These are phyloP conservation scores for Pseudogymnoascus sp. DNA, from an alignment of 2,329 filamentous ascomycete species.

Conservation along the genomic window DNA sequence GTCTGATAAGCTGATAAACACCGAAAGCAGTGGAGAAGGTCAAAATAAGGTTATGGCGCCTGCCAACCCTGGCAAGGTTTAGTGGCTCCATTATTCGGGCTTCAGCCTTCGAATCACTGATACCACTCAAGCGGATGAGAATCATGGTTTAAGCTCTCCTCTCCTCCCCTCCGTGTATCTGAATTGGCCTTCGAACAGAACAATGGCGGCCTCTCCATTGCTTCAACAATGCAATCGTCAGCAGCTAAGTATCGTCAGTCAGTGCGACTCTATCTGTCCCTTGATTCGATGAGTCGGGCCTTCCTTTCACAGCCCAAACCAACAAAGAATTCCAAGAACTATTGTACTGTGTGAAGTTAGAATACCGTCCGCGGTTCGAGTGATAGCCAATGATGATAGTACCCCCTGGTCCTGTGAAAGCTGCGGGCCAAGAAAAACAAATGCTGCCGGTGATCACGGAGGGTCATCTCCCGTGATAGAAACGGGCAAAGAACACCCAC, in stretches of 20 bases:
- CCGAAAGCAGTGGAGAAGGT: background rate
- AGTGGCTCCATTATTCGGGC: background rate
- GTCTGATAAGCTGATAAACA: background rate
- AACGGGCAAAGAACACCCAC: background rate
- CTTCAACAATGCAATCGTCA: background rate
- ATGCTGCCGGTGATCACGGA: background rate
- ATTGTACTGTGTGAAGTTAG: background rate
- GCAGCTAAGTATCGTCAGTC: background rate
- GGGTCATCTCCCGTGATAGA: background rate
- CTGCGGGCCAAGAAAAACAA: background rate
- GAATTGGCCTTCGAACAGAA: background rate
- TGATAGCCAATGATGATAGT: background rate
- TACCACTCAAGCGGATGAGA: background rate
- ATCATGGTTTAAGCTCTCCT: background rate
- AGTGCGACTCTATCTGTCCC: background rate
- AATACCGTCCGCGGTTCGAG: background rate
- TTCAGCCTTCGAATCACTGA: background rate
- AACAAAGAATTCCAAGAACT: background rate
- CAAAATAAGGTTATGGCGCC: conserved; percentile 7
- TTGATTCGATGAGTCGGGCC: background rate
- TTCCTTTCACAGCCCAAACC: background rate
- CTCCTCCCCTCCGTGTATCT: background rate
- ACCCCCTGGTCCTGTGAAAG: background rate
- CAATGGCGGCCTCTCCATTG: background rate
- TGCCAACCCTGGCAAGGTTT: background rate